Base-by-base conservation (phyloP, 78 protist genomes). In the Planoprotostelium fungivorum region DNA sequence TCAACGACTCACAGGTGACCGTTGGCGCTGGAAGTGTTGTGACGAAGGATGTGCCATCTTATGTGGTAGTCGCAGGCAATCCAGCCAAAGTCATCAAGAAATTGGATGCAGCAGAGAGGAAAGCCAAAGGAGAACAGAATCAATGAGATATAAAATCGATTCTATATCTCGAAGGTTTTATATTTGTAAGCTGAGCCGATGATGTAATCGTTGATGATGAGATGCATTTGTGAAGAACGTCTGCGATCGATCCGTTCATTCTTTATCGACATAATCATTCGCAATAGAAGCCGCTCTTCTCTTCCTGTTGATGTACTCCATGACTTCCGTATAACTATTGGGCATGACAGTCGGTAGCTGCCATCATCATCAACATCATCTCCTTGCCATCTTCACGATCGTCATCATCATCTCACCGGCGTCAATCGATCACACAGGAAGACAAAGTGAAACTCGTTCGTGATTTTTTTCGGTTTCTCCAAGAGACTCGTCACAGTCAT, bases 1-100 rank as follows among this genome's bases (percentile, higher is more conserved):
- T n/a, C n/a, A n/a, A 51, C 73, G 16, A 25, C 16, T 51, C 31
- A 51, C 73, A 51, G 73, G 73, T 51, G 73, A 51, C 90, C 16
- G 89, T 95, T 63, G 96, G 94, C 5, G 94, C 94, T 0, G 96
- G 96, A 0, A 34, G 88, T 37, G 96, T 95, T 0, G 96, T 95
- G 29, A 95, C 96, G 0, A 95, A 90, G 90, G 83, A 89, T 63
- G 73, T 95, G 29, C 95, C 92, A 16, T 38, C 35, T 0, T 85
- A 90, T 84, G 38, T 31, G 38, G 86, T 94, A 9, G 88, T 87
- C 31, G 96, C 88, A 39, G 96, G 96, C 35, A 92, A 91, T 39
- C 96, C 96, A 16, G 91, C 93, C 34, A 92, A 73, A 86, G 90
- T 89, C 31, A 84, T 92, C 29, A 51, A 16, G 16, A 51, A 51